Percentiles rank a stretch among this genome's conserved stretches.
These are phyloP conservation scores for Schrenkiella parvula DNA, from an alignment of 345 rosid species.

Conservation along the genomic window DNA sequence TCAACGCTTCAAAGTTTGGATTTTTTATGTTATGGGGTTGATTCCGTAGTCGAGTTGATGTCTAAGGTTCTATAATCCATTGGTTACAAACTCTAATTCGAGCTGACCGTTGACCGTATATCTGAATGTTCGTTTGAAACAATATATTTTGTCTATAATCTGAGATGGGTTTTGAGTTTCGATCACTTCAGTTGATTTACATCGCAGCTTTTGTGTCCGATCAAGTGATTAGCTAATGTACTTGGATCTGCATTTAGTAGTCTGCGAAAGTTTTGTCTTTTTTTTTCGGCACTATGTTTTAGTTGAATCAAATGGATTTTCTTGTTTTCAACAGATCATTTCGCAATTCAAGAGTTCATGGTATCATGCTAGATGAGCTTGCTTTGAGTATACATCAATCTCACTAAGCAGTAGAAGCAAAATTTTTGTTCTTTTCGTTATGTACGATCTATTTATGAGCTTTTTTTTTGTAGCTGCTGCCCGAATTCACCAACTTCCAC, in stretches of 20 bases:
- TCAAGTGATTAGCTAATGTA: not conserved
- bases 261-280: not conserved
- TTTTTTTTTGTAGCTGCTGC: constrained; percentile 41
- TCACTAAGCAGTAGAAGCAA: not conserved
- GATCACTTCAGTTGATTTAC: not conserved
- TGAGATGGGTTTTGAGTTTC: constrained; percentile 15
- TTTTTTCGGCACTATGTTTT: not conserved
- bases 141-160: not conserved
- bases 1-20: not conserved
- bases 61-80: constrained; percentile 1
- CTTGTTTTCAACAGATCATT: not conserved
- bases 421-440: not conserved
- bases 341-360: not conserved
- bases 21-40: not conserved
- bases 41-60: not conserved
- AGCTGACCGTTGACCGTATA: constrained; percentile 21
- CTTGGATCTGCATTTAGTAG: constrained; percentile 14
- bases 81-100: not conserved
- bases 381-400: not conserved
- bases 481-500: constrained; percentile 39
- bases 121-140: not conserved
- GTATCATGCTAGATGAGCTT: not conserved
- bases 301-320: not conserved
- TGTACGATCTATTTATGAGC: constrained; percentile 1
- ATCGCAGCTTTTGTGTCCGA: not conserved